phyloP scores from a whole-genome alignment of 768 basidiomycete genomes.

The Trametes elegans region DNA sequence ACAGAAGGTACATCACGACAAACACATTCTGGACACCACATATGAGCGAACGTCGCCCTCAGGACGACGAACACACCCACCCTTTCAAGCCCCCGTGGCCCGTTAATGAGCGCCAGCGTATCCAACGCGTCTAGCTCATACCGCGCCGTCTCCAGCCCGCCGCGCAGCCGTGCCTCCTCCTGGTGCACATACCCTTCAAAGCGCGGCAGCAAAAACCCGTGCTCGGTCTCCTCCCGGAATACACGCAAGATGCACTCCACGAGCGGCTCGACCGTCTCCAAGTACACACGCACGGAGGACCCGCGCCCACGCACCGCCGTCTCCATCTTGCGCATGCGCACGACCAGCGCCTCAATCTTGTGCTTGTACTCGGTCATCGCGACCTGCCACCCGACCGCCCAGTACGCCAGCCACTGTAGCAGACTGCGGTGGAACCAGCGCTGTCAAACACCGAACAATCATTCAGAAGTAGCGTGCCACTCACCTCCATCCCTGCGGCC shows the following conservation, averaged over 20 bases:
- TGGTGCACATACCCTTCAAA: constrained; percentile 24
- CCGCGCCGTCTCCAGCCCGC: constrained; percentile 27
- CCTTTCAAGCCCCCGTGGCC: constrained; percentile 33
- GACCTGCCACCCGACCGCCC: constrained; percentile 31
- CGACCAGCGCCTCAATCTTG: constrained; percentile 15
- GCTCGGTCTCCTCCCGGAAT: neutral
- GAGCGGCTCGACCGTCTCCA: neutral
- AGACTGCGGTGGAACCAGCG: no score
- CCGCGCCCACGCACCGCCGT: neutral
- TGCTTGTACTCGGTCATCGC: constrained; percentile 10
- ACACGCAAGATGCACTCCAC: neutral
- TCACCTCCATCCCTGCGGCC: constrained; percentile 34
- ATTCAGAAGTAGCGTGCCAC: neutral
- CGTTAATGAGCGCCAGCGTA: constrained; percentile 30
- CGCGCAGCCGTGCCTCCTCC: constrained; percentile 28
- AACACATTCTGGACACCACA: constrained; percentile 30
- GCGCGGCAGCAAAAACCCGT: constrained; percentile 16
- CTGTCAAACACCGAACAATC: no score
- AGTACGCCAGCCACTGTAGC: constrained; percentile 33
- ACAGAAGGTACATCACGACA: constrained; percentile 33
- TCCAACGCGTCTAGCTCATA: constrained; percentile 34
- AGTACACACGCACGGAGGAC: neutral
- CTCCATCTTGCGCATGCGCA: neutral
- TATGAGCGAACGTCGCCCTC: neutral
- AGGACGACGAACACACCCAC: constrained; percentile 15